Evolutionary conservation across 2,329 filamentous ascomycete genomes (phyloP).

Genomic region (Decorospora gaudefroyi): DNA sequence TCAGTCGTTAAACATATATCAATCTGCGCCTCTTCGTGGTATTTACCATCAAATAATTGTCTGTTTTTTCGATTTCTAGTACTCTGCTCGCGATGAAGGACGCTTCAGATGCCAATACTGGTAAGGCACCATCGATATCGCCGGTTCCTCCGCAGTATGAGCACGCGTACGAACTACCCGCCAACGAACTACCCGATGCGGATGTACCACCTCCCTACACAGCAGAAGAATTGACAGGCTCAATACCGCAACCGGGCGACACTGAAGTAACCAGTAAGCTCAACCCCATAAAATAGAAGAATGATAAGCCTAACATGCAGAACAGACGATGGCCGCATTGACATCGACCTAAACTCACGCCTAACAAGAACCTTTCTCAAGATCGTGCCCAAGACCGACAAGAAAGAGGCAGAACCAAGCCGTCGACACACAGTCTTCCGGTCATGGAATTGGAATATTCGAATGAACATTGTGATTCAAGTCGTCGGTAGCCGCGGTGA

Average conservation of each 20-base stretch:
- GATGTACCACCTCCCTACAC: slow-evolving; percentile 8
- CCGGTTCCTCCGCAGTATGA: too few relatives aligned
- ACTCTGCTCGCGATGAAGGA: too few relatives aligned
- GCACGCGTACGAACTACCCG: slow-evolving; percentile 2
- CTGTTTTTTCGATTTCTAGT: too few relatives aligned
- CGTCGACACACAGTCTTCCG: slow-evolving; percentile 3
- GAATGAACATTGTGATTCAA: slow-evolving; percentile 60
- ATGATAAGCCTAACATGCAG: too few relatives aligned
- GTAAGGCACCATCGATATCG: slow-evolving; percentile 1
- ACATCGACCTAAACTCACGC: slow-evolving; percentile 33
- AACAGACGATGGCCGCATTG: slow-evolving; percentile 32
- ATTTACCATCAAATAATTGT: too few relatives aligned
- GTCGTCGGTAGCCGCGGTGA: slow-evolving; percentile 60
- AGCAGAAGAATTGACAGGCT: slow-evolving; percentile 1
- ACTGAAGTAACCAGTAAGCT: slow-evolving; percentile 18
- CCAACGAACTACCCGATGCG: background rate
- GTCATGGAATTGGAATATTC: slow-evolving; percentile 8
- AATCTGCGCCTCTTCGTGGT: too few relatives aligned
- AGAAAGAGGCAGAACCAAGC: slow-evolving; percentile 2
- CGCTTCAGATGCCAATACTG: too few relatives aligned
- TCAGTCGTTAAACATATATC: too few relatives aligned
- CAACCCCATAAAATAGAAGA: too few relatives aligned
- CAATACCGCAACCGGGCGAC: slow-evolving; percentile 14
- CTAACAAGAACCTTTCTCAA: slow-evolving; percentile 26
- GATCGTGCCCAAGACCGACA: slow-evolving; percentile 22